A percentile compares a stretch with the other conserved stretches of the same genome.
These are phyloP conservation scores for Plasmodium cynomolgi DNA, from an alignment of 169 alveolate species.

Conservation along the genomic window DNA sequence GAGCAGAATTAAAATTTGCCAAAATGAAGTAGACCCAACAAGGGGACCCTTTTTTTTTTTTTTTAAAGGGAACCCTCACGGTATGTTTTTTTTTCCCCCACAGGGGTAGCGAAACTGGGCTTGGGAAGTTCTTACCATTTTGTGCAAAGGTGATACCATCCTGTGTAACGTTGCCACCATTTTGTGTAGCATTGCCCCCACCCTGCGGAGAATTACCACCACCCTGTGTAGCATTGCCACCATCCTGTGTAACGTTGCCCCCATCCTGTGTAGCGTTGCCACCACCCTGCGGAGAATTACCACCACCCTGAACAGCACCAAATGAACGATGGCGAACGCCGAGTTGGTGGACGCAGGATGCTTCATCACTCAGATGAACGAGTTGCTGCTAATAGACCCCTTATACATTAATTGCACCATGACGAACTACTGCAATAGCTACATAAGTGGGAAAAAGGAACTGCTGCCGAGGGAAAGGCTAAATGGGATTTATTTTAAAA, in stretches of 20 bases:
- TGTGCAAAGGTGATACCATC: too few species aligned
- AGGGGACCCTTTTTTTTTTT: background rate
- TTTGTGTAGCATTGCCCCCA: too few species aligned
- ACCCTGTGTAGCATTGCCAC: background rate
- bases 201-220: too few species aligned
- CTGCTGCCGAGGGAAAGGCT: conserved; percentile 46
- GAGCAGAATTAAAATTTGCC: background rate
- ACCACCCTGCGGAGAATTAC: too few species aligned
- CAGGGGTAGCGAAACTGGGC: background rate
- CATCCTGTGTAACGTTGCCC: background rate
- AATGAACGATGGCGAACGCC: background rate
- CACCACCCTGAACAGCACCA: background rate
- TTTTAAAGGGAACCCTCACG: background rate
- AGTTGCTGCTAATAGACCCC: conserved; percentile 69
- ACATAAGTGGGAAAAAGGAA: conserved; percentile 43
- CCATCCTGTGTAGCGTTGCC: background rate
- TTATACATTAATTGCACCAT: conserved; percentile 51
- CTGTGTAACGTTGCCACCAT: background rate
- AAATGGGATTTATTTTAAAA: conserved; percentile 57
- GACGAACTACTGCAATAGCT: conserved; percentile 53
- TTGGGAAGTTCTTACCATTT: too few species aligned
- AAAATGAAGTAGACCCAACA: background rate
- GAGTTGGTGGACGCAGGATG: conserved; percentile 70
- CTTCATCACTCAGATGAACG: conserved; percentile 74
- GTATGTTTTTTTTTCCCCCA: background rate